Conservation (phyloP, 805 yeast genomes). For the Starmera quercuum region DNA sequence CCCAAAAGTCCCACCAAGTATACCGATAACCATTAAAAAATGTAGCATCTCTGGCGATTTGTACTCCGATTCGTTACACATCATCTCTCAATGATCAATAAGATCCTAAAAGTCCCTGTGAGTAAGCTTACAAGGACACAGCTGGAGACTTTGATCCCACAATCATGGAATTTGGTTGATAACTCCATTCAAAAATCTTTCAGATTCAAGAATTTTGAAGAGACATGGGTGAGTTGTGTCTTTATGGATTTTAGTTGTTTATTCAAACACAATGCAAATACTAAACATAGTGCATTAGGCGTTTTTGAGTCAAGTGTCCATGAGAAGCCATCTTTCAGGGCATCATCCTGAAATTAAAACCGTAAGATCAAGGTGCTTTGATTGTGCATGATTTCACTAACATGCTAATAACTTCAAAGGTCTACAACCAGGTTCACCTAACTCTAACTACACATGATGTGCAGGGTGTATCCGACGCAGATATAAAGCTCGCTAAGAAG, state of each 20-base stretch:
- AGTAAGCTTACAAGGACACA: conserved; percentile 15
- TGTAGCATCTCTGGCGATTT: too few species aligned
- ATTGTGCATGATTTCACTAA: background rate
- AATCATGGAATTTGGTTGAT: conserved; percentile 18
- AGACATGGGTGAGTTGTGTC: conserved; percentile 44
- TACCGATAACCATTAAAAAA: too few species aligned
- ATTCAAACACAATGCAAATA: background rate
- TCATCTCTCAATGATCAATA: conserved; percentile 31
- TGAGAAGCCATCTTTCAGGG: conserved; percentile 47
- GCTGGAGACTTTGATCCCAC: conserved; percentile 2
- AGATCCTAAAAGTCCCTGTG: conserved; percentile 23
- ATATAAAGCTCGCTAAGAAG: conserved; percentile 47
- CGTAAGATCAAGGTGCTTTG: conserved; percentile 2
- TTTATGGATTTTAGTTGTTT: background rate
- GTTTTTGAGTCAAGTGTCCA: conserved; percentile 50
- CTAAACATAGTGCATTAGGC: conserved; percentile 3
- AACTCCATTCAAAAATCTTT: conserved; percentile 26
- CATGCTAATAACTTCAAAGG: conserved; percentile 8
- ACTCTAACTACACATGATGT: conserved; percentile 61
- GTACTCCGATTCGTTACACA: too few species aligned
- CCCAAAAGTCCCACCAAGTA: too few species aligned
- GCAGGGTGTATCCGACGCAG: conserved; percentile 44
- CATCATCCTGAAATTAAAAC: conserved; percentile 71
- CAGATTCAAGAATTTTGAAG: conserved; percentile 43
- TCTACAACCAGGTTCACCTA: conserved; percentile 50